Evolutionary conservation across 164 flowering plant species (phyloP).

Genomic region (Nymphaea colorata): DNA sequence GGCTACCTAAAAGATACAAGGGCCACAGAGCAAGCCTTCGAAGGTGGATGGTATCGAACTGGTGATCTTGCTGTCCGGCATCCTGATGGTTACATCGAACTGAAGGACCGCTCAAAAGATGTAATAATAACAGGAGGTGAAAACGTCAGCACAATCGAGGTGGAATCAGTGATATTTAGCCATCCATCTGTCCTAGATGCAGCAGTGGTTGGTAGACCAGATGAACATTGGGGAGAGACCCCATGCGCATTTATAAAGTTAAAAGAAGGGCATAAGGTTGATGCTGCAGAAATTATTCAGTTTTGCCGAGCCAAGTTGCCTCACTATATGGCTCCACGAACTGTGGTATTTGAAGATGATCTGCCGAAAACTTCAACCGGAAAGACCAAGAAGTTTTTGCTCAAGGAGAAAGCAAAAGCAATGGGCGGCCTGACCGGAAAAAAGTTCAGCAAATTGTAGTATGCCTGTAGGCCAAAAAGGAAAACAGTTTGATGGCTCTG

Average conservation of each 20-base stretch:
- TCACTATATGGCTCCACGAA: conserved; percentile 38
- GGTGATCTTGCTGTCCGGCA: conserved; percentile 49
- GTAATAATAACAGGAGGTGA: conserved; percentile 28
- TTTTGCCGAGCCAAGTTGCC: conserved; percentile 40
- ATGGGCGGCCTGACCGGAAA: conserved; percentile 18
- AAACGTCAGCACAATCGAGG: conserved; percentile 46
- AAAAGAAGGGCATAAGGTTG: conserved; percentile 21
- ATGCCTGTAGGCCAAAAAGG: too few species aligned
- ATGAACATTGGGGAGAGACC: conserved; percentile 27
- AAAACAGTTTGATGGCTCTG: too few species aligned
- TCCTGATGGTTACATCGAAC: conserved; percentile 33
- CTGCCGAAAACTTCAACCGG: conserved; percentile 54
- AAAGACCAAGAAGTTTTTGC: conserved; percentile 52
- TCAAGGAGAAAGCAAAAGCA: conserved; percentile 37
- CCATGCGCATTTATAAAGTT: conserved; percentile 62
- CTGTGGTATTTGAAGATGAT: conserved; percentile 33
- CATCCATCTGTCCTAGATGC: conserved; percentile 48
- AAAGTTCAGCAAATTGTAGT: conserved; percentile 11
- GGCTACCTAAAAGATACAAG: conserved; percentile 43
- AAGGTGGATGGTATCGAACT: conserved; percentile 53
- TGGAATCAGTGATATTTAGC: conserved; percentile 38
- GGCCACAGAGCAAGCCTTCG: conserved; percentile 37
- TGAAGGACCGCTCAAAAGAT: conserved; percentile 54
- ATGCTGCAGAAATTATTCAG: conserved; percentile 30
- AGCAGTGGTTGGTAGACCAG: conserved; percentile 54